Conservation (phyloP, 805 yeast species). For the Cyberlindnera galapagoensis region DNA sequence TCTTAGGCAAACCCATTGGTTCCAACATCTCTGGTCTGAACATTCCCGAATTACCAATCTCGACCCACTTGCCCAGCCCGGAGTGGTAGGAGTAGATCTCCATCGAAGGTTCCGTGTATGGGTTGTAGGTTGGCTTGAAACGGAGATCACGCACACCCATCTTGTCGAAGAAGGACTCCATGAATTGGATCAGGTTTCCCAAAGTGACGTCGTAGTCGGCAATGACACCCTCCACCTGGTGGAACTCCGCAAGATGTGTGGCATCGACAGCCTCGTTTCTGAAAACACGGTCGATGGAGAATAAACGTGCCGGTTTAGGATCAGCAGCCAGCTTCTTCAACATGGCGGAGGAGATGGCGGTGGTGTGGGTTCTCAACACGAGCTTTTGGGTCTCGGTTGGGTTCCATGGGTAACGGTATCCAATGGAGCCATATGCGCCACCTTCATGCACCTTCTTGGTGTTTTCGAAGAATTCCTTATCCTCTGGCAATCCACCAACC, state of each 20-base stretch:
- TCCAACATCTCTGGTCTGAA: constrained; percentile 99
- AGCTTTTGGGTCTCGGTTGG: constrained; percentile 83
- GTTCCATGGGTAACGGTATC: constrained; percentile 98
- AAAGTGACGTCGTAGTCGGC: constrained; percentile 93
- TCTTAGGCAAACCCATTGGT: constrained; percentile 95
- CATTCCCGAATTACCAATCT: constrained; percentile 99
- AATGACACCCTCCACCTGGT: constrained; percentile 98
- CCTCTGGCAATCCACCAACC: constrained; percentile 76
- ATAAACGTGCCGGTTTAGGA: constrained; percentile 85
- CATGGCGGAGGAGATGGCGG: constrained; percentile 88
- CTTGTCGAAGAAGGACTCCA: constrained; percentile 93
- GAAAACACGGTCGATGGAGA: constrained; percentile 97
- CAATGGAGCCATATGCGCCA: constrained; percentile 91
- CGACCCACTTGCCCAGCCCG: constrained; percentile 96
- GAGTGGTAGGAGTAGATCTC: constrained; percentile 97
- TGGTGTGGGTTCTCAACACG: constrained; percentile 96
- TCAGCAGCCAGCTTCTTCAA: constrained; percentile 79
- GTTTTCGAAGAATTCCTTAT: constrained; percentile 68
- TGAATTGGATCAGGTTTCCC: constrained; percentile 95
- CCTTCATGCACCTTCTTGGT: constrained; percentile 79
- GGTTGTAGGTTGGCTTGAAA: constrained; percentile 98
- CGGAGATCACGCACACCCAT: constrained; percentile 96
- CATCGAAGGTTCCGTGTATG: constrained; percentile 98
- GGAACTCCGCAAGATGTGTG: constrained; percentile 98
- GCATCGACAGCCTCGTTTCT: constrained; percentile 99